phyloP scores from a whole-genome alignment of 2,329 filamentous ascomycete species.

The Aureobasidium sp. region DNA sequence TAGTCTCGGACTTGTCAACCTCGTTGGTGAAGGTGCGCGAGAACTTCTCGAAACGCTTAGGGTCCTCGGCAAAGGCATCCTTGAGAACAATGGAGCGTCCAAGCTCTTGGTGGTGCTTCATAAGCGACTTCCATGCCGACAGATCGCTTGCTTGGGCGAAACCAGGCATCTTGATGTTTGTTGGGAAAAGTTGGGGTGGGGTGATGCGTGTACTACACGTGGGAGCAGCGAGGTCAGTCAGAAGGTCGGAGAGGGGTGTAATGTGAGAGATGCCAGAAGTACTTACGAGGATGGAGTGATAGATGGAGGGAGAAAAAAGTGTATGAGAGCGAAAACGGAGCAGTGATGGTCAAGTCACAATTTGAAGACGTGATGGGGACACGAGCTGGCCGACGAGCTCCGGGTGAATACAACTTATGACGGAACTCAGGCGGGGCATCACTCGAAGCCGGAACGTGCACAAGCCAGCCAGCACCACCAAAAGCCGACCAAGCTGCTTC shows the following conservation, averaged over 20 bases:
- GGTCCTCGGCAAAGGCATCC: conserved; percentile 80
- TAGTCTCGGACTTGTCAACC: conserved; percentile 72
- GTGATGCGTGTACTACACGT: conserved; percentile 8
- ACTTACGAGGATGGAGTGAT: background rate
- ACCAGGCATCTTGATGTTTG: conserved; percentile 39
- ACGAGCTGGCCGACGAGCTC: conserved; percentile 1
- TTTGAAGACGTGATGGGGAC: conserved; percentile 7
- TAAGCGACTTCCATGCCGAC: conserved; percentile 79
- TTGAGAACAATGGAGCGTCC: conserved; percentile 85
- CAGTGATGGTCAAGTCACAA: background rate
- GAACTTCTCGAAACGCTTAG: conserved; percentile 83
- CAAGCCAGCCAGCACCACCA: background rate
- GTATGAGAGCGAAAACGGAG: background rate
- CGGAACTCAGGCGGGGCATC: background rate
- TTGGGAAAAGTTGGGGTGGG: conserved; percentile 12
- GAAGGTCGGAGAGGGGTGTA: background rate
- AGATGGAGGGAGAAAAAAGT: background rate
- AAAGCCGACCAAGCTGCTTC: background rate
- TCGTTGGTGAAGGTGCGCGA: conserved; percentile 73
- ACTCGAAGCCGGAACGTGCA: background rate
- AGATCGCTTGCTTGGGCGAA: conserved; percentile 83
- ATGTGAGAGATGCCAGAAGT: background rate
- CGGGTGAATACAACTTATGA: conserved; percentile 1
- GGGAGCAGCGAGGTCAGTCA: background rate
- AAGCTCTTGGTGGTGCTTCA: conserved; percentile 73